phyloP scores from a whole-genome alignment of 2,329 filamentous ascomycete species.

The Dryadomyces quercivorus region DNA sequence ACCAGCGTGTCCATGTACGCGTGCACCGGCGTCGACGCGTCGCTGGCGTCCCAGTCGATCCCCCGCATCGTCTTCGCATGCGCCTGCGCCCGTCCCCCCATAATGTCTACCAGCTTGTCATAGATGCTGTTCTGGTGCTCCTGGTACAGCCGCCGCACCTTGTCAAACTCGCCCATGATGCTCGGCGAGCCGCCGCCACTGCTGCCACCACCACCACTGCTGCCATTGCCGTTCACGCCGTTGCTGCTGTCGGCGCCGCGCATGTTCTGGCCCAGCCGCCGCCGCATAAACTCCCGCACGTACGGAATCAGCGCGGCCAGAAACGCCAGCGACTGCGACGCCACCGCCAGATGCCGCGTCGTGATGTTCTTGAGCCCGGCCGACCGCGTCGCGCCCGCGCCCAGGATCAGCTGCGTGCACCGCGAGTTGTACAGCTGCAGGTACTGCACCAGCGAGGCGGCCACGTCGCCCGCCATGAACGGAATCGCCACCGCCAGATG shows the following conservation, averaged over 20 bases:
- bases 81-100: constrained; percentile 62
- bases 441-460: constrained; percentile 68
- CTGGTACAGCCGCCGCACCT: constrained; percentile 68
- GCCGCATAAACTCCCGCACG: constrained; percentile 78
- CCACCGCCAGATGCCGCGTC: constrained; percentile 85
- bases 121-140: constrained; percentile 87
- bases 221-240: not conserved
- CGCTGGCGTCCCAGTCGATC: constrained; percentile 54
- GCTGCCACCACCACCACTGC: too few species aligned
- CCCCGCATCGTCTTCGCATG: constrained; percentile 66
- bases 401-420: constrained; percentile 90
- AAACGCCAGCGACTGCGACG: constrained; percentile 80
- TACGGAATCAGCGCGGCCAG: constrained; percentile 80
- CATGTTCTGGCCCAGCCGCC: constrained; percentile 37
- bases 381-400: constrained; percentile 78
- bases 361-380: constrained; percentile 94
- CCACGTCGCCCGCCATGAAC: constrained; percentile 77
- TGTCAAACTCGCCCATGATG: constrained; percentile 77
- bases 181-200: constrained; percentile 34
- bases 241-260: not conserved
- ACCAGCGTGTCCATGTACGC: constrained; percentile 76
- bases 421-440: constrained; percentile 91
- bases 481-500: constrained; percentile 76
- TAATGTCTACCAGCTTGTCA: constrained; percentile 87
- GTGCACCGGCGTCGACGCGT: constrained; percentile 31